Conservation (phyloP, 441 rosid genomes). For the Francoa sonchifolia region DNA sequence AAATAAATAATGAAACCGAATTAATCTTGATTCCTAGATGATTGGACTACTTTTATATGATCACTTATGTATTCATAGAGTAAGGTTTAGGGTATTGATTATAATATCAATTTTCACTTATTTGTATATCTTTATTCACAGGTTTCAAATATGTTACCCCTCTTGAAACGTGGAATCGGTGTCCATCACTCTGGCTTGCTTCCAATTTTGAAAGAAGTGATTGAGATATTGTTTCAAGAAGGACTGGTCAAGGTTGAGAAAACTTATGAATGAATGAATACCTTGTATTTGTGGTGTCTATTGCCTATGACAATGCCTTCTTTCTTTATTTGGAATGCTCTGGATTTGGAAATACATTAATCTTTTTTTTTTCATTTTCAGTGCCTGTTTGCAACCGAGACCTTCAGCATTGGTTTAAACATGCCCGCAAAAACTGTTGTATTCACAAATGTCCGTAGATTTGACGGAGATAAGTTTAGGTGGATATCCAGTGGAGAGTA, state of each 20-base stretch:
- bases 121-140: too few species aligned
- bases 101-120: too few species aligned
- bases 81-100: too few species aligned
- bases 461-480: constrained; percentile 95
- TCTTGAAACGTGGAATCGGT: constrained; percentile 93
- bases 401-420: constrained; percentile 96
- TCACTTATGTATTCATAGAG: too few species aligned
- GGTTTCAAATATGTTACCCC: constrained; percentile 92
- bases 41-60: too few species aligned
- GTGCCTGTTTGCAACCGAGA: constrained; percentile 99
- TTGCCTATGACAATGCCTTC: too few species aligned
- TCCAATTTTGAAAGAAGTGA: constrained; percentile 95
- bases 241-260: constrained; percentile 73
- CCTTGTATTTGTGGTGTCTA: neutral
- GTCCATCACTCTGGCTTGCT: constrained; percentile 99
- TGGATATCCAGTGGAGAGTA: constrained; percentile 98
- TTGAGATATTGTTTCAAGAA: constrained; percentile 94
- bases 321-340: too few species aligned
- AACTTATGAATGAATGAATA: constrained; percentile 3
- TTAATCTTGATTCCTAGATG: too few species aligned
- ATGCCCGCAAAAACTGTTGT: constrained; percentile 99
- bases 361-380: constrained; percentile 26
- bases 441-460: constrained; percentile 93
- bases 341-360: too few species aligned
- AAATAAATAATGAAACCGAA: too few species aligned